Conservation (phyloP, 2,329 filamentous ascomycete species). For the Corinectria fuckeliana region DNA sequence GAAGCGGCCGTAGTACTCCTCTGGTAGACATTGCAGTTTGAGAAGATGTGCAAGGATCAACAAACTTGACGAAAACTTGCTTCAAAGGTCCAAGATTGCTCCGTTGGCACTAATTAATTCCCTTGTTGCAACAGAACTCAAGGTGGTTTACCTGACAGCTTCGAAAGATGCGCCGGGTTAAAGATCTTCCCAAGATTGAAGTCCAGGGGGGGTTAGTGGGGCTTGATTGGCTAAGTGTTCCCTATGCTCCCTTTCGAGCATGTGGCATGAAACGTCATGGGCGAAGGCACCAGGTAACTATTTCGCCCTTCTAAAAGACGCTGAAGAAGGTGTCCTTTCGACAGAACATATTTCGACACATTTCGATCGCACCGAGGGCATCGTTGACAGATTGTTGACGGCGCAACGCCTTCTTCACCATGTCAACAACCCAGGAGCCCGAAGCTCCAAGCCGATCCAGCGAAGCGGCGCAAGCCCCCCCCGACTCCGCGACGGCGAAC, state of each 20-base stretch:
- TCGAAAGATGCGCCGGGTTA: slow-evolving; percentile 39
- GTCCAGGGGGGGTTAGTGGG: slow-evolving; percentile 2
- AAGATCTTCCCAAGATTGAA: slow-evolving; percentile 37
- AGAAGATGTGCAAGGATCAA: too few species aligned
- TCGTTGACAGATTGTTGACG: slow-evolving; percentile 34
- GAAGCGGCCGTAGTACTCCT: slow-evolving; percentile 23
- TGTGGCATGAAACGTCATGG: slow-evolving; percentile 37
- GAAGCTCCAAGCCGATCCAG: slow-evolving; percentile 43
- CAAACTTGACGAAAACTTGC: too few species aligned
- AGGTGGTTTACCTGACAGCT: slow-evolving; percentile 1
- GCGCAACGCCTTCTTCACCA: slow-evolving; percentile 31
- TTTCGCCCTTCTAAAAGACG: slow-evolving; percentile 12
- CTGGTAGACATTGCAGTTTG: slow-evolving; percentile 24
- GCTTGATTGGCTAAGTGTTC: slow-evolving; percentile 27
- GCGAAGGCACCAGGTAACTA: slow-evolving; percentile 24
- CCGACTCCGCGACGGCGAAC: slow-evolving; percentile 56
- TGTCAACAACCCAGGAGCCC: slow-evolving; percentile 47
- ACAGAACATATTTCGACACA: slow-evolving; percentile 19
- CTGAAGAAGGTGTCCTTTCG: slow-evolving; percentile 10
- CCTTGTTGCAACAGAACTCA: not conserved
- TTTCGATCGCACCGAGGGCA: slow-evolving; percentile 14
- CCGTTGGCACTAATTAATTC: slow-evolving; percentile 6
- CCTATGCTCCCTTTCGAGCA: slow-evolving; percentile 26
- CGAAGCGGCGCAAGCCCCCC: slow-evolving; percentile 42
- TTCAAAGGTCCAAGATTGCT: not conserved